Percentiles rank a stretch among this genome's conserved stretches.
These are phyloP conservation scores for Pythium monospermum DNA, from an alignment of 352 stramenopile species.

Conservation along the genomic window DNA sequence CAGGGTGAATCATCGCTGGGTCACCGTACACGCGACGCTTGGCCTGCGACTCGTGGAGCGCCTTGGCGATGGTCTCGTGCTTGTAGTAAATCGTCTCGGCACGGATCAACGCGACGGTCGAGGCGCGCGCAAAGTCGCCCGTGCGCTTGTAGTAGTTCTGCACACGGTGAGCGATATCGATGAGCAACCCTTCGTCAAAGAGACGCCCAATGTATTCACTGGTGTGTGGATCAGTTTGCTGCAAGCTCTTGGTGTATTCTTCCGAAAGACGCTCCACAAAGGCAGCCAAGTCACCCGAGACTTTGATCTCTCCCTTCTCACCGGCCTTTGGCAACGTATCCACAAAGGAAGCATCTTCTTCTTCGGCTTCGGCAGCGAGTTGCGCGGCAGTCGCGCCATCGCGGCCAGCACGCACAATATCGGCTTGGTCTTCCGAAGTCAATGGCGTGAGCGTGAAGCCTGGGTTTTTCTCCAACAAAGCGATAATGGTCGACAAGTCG, in stretches of 20 bases:
- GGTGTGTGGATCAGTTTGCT: conserved; percentile 95
- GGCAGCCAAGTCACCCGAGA: conserved; percentile 81
- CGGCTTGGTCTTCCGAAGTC: conserved; percentile 80
- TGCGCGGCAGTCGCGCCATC: conserved; percentile 60
- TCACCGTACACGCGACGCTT: conserved; percentile 86
- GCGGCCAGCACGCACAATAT: conserved; percentile 64
- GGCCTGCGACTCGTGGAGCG: conserved; percentile 66
- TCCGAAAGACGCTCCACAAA: conserved; percentile 94
- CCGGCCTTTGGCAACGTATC: conserved; percentile 66
- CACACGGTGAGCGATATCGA: conserved; percentile 80
- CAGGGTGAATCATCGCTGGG: conserved; percentile 80
- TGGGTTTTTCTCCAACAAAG: conserved; percentile 78
- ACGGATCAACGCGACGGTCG: conserved; percentile 87
- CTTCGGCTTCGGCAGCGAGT: conserved; percentile 63
- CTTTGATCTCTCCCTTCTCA: conserved; percentile 79
- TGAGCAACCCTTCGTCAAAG: conserved; percentile 90
- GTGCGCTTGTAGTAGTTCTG: conserved; percentile 90
- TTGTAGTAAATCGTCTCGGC: conserved; percentile 97
- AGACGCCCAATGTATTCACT: conserved; percentile 93
- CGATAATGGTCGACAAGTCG: conserved; percentile 62
- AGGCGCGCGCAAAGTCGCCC: conserved; percentile 68
- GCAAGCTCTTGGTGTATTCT: conserved; percentile 98
- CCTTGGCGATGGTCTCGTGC: conserved; percentile 90
- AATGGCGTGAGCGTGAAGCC: conserved; percentile 67
- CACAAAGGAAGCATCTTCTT: conserved; percentile 84